Conservation (phyloP, 768 basidiomycete genomes). For the Boletus speciosus region DNA sequence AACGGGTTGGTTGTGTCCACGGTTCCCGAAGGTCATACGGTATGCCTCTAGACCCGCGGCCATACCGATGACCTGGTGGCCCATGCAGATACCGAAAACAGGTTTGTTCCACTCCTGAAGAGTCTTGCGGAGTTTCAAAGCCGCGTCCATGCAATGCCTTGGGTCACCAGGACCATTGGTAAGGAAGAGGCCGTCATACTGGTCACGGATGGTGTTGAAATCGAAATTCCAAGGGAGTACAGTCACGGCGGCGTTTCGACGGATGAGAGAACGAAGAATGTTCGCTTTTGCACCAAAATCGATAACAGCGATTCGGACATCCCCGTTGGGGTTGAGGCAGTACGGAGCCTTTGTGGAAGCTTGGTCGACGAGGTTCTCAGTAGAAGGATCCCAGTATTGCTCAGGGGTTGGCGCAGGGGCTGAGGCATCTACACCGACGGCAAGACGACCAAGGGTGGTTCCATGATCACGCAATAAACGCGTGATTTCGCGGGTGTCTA, state of each 20-base stretch:
- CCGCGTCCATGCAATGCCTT: slow-evolving; percentile 81
- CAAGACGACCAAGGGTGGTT: slow-evolving; percentile 90
- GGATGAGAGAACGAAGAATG: slow-evolving; percentile 88
- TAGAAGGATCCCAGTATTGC: slow-evolving; percentile 93
- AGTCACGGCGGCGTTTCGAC: slow-evolving; percentile 87
- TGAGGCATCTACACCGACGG: slow-evolving; percentile 70
- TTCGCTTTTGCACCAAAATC: slow-evolving; percentile 99
- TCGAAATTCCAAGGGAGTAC: slow-evolving; percentile 98
- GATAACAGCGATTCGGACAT: slow-evolving; percentile 90
- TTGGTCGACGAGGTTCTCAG: slow-evolving; percentile 92
- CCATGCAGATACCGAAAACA: slow-evolving; percentile 99
- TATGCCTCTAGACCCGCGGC: slow-evolving; percentile 96
- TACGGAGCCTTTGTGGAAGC: slow-evolving; percentile 85
- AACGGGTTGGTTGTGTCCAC: slow-evolving; percentile 98
- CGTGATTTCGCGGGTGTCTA: slow-evolving; percentile 97
- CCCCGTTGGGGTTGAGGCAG: slow-evolving; percentile 80
- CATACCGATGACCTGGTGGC: slow-evolving; percentile 96
- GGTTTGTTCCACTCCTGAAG: slow-evolving; percentile 89
- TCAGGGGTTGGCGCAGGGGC: slow-evolving; percentile 53
- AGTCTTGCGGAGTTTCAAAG: slow-evolving; percentile 73
- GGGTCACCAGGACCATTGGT: slow-evolving; percentile 98
- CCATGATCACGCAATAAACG: slow-evolving; percentile 92
- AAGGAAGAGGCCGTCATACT: slow-evolving; percentile 93
- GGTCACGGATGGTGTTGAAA: slow-evolving; percentile 87
- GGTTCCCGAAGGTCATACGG: slow-evolving; percentile 99